Evolutionary conservation across 768 basidiomycete species (phyloP).

Genomic region (Cubamyces sp.): DNA sequence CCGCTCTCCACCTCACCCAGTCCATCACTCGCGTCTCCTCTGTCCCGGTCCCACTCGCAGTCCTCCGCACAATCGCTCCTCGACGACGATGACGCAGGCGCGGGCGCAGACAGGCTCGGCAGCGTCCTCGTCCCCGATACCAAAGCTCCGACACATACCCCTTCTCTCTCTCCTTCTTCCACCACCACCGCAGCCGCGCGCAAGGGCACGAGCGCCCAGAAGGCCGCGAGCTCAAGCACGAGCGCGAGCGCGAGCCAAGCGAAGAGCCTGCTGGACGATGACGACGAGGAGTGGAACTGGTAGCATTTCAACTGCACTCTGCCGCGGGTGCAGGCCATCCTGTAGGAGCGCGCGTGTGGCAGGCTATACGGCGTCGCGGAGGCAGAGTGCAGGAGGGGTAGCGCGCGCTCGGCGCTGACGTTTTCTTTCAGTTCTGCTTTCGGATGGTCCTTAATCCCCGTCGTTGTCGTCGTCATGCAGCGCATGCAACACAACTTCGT

Average conservation of each 20-base stretch:
- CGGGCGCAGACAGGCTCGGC: conserved; percentile 28
- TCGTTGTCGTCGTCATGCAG: too few relatives aligned
- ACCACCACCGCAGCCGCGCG: conserved; percentile 1
- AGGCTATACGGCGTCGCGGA: neutral
- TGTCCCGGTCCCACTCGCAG: conserved; percentile 4
- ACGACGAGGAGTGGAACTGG: conserved; percentile 70
- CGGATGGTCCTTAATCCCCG: too few relatives aligned
- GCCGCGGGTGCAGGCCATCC: conserved; percentile 18
- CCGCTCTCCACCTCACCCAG: conserved; percentile 22
- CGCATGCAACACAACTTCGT: too few relatives aligned
- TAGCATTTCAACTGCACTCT: conserved; percentile 32
- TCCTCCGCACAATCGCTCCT: conserved; percentile 40
- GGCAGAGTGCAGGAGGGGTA: conserved; percentile 3
- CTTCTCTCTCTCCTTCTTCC: conserved; percentile 15
- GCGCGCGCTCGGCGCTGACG: too few relatives aligned
- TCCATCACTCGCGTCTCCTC: conserved; percentile 17
- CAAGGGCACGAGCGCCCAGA: neutral
- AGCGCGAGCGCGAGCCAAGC: neutral
- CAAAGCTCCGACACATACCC: conserved; percentile 28
- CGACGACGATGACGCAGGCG: conserved; percentile 36
- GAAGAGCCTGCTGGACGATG: conserved; percentile 33
- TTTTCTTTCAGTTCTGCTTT: too few relatives aligned
- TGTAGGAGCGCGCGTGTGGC: conserved; percentile 1
- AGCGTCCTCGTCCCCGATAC: conserved; percentile 41
- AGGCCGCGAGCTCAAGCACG: neutral